These are phyloP conservation scores for Cardamine chenopodiifolia DNA, from an alignment of 345 rosid species.

Conservation along the genomic window DNA sequence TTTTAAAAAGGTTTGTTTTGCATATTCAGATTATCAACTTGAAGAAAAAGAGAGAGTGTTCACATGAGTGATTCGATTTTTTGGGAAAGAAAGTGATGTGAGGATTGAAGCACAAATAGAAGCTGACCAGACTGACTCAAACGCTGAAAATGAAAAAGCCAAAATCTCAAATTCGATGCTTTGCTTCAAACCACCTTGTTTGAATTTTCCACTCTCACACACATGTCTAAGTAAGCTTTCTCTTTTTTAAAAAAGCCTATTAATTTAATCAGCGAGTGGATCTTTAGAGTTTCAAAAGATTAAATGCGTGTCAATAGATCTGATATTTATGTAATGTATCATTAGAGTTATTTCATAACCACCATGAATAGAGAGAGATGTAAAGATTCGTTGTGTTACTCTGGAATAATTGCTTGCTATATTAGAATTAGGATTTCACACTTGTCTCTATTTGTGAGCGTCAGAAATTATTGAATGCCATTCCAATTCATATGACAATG, in stretches of 20 bases:
- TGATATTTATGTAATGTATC: conserved; percentile 25
- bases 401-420: conserved; percentile 1
- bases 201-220: conserved; percentile 17
- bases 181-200: conserved; percentile 25
- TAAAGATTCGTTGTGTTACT: conserved; percentile 29
- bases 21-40: conserved; percentile 34
- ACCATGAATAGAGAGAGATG: conserved; percentile 24
- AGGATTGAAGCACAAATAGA: conserved; percentile 29
- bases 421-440: not conserved
- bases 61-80: conserved; percentile 16
- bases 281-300: conserved; percentile 22
- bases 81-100: conserved; percentile 23
- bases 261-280: conserved; percentile 31
- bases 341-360: conserved; percentile 28
- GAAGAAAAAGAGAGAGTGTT: conserved; percentile 17
- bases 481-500: conserved; percentile 16
- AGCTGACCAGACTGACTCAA: conserved; percentile 34
- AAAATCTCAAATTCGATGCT: conserved; percentile 24
- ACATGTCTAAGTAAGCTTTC: conserved; percentile 22
- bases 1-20: conserved; percentile 12
- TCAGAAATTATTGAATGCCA: conserved; percentile 16
- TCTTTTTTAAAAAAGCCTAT: not conserved
- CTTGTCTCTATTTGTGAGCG: not conserved
- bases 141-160: conserved; percentile 15
- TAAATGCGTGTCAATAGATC: conserved; percentile 33